These are phyloP conservation scores for Eucalyptus decipiens DNA, from an alignment of 345 rosid genomes.

Conservation along the genomic window DNA sequence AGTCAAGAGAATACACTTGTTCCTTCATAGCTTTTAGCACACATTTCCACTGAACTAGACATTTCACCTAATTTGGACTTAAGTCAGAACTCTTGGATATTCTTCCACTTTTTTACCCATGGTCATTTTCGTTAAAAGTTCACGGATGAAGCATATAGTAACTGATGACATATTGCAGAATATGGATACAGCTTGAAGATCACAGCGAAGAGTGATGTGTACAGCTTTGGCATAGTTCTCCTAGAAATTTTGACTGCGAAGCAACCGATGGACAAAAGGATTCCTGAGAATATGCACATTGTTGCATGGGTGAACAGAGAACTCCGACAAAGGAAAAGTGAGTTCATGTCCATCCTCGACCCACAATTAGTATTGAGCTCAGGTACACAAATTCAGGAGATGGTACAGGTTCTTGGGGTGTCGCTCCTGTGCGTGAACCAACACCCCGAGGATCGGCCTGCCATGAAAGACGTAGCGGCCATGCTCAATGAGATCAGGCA, in stretches of 20 bases:
- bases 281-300: conserved; percentile 50
- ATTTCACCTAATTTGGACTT: not conserved
- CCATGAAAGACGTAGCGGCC: conserved; percentile 65
- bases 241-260: conserved; percentile 51
- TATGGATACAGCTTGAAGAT: conserved; percentile 61
- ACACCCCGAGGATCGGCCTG: conserved; percentile 47
- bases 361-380: conserved; percentile 29
- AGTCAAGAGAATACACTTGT: not conserved
- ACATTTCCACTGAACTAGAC: not conserved
- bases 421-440: conserved; percentile 53
- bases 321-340: conserved; percentile 28
- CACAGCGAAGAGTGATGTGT: conserved; percentile 65
- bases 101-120: not conserved
- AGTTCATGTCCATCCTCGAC: conserved; percentile 40
- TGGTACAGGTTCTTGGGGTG: conserved; percentile 60
- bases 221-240: conserved; percentile 65
- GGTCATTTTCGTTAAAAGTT: not conserved
- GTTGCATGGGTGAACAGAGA: conserved; percentile 49
- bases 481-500: conserved; percentile 52
- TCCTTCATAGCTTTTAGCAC: not conserved
- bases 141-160: not conserved
- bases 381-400: conserved; percentile 55
- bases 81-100: not conserved
- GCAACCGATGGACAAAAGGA: conserved; percentile 30
- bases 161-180: conserved; percentile 19